Conservation (phyloP, 495 filamentous ascomycete genomes). For the Bombardia bombarda region DNA sequence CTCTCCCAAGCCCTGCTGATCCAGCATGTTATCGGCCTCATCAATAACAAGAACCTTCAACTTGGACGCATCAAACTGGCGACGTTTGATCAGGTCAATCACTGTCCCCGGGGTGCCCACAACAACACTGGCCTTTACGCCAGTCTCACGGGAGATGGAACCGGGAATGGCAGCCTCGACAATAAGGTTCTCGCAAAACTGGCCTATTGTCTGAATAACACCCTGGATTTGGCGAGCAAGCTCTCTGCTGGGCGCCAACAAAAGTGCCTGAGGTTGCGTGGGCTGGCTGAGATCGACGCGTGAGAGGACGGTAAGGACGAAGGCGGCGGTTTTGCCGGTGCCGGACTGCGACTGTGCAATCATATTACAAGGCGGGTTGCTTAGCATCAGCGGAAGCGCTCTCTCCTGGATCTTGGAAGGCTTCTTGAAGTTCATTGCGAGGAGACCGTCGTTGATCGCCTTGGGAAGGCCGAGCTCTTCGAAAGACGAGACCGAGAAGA, state of each 20-base stretch:
- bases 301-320: slow-evolving; percentile 81
- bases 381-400: slow-evolving; percentile 78
- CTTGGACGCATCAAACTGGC: slow-evolving; percentile 53
- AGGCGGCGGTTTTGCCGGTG: slow-evolving; percentile 97
- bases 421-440: slow-evolving; percentile 81
- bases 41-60: slow-evolving; percentile 80
- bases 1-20: slow-evolving; percentile 88
- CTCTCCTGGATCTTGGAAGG: slow-evolving; percentile 96
- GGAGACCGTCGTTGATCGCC: slow-evolving; percentile 50
- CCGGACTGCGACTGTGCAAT: slow-evolving; percentile 98
- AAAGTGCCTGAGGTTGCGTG: slow-evolving; percentile 73
- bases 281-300: slow-evolving; percentile 64
- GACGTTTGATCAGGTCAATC: slow-evolving; percentile 70
- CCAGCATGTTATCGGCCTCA: slow-evolving; percentile 93
- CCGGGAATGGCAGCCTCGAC: slow-evolving; percentile 76
- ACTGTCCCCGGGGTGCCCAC: slow-evolving; percentile 94
- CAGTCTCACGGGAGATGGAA: slow-evolving; percentile 51
- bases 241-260: slow-evolving; percentile 89
- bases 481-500: slow-evolving; percentile 78
- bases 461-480: slow-evolving; percentile 69
- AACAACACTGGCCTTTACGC: slow-evolving; percentile 64
- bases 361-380: slow-evolving; percentile 78
- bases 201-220: slow-evolving; percentile 72
- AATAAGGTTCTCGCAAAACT: slow-evolving; percentile 63
- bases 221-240: slow-evolving; percentile 88